A percentile compares a stretch with the other conserved stretches of the same genome.
Evolutionary conservation across 768 basidiomycete genomes (phyloP).

Genomic region (Suillus fuscotomentosus): DNA sequence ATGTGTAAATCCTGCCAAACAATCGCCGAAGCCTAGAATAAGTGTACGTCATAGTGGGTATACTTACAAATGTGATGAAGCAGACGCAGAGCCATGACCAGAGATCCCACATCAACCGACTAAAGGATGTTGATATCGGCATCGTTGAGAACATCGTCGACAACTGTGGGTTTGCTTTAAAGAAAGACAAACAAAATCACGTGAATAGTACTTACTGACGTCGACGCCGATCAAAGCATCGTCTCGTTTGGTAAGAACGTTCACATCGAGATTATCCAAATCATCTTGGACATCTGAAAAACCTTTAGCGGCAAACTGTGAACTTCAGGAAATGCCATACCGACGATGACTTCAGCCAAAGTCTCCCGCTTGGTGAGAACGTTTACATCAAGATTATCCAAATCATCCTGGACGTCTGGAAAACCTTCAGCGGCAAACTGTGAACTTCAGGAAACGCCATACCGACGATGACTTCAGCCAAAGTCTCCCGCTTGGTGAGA

Average conservation of each 20-base stretch:
- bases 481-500: neutral
- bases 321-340: neutral
- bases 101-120: no score
- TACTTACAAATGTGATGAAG: no score
- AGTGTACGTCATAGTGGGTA: no score
- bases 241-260: neutral
- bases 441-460: neutral
- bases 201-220: no score
- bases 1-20: no score
- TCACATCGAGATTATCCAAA: neutral
- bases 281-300: neutral
- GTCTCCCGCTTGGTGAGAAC: neutral
- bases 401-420: neutral
- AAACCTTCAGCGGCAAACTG: neutral
- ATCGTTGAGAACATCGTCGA: no score
- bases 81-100: no score
- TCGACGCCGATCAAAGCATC: no score
- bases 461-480: neutral
- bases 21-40: no score
- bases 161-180: no score
- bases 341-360: neutral
- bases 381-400: neutral
- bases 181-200: no score
- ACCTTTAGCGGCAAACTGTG: neutral
- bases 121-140: no score